Conservation (phyloP, 345 rosid genomes). For the Gossypium australe region DNA sequence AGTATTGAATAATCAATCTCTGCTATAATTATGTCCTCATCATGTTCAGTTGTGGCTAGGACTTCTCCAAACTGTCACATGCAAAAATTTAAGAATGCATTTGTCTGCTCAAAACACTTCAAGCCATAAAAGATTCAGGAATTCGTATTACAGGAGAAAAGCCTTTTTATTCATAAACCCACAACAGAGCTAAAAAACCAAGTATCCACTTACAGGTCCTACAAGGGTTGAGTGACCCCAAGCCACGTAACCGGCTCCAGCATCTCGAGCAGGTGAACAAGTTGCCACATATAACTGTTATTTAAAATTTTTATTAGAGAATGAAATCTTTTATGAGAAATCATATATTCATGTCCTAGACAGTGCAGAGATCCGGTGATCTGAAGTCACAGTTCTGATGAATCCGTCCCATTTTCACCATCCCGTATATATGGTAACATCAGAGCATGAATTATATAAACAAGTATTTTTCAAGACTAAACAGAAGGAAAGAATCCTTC, state of each 20-base stretch:
- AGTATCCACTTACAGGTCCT: constrained; percentile 62
- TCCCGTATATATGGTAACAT: background rate
- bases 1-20: constrained; percentile 80
- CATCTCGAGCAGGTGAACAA: constrained; percentile 88
- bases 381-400: background rate
- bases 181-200: background rate
- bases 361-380: background rate
- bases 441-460: background rate
- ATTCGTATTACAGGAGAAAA: background rate
- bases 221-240: constrained; percentile 98
- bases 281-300: constrained; percentile 86
- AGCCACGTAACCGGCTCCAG: constrained; percentile 67
- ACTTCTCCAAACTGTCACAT: constrained; percentile 85
- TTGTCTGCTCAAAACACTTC: background rate
- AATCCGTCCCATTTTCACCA: background rate
- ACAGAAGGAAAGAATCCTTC: background rate
- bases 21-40: constrained; percentile 64
- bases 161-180: background rate
- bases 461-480: background rate
- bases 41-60: constrained; percentile 75
- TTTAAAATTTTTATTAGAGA: constrained; percentile 10
- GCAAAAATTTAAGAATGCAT: background rate
- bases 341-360: background rate
- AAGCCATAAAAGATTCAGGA: background rate
- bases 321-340: background rate